Percentiles rank a stretch among this genome's conserved stretches.
These are phyloP conservation scores for Globisporangium apiculatum DNA, from an alignment of 352 stramenopile species.

Conservation along the genomic window DNA sequence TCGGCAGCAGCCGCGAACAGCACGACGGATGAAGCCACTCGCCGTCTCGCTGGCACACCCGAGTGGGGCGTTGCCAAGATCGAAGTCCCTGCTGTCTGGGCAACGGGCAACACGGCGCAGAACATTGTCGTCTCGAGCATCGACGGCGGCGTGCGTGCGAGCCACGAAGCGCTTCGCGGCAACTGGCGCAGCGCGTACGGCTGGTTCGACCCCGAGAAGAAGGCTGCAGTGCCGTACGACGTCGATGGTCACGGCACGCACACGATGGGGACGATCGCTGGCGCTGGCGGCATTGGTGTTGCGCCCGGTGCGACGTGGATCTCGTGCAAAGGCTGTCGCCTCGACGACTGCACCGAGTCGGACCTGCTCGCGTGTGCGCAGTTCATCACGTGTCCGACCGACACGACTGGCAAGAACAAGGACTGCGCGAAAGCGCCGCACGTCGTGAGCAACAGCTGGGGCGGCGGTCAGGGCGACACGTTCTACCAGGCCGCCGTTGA, in stretches of 20 bases:
- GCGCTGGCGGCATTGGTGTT: too few species aligned
- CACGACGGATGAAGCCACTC: neutral
- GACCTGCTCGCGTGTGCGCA: conserved; percentile 23
- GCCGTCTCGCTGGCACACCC: neutral
- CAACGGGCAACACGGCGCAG: conserved; percentile 15
- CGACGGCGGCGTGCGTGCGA: conserved; percentile 22
- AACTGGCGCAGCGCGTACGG: conserved; percentile 21
- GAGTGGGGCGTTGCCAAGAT: conserved; percentile 29
- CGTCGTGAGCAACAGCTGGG: conserved; percentile 30
- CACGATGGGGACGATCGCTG: conserved; percentile 14
- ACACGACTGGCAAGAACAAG: conserved; percentile 11
- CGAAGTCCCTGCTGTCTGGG: conserved; percentile 20
- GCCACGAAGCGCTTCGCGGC: conserved; percentile 17
- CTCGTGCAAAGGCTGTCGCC: too few species aligned
- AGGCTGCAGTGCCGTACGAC: conserved; percentile 14
- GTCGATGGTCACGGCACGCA: conserved; percentile 9
- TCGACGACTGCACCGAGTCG: conserved; percentile 1
- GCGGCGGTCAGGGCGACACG: conserved; percentile 10
- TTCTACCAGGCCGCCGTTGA: conserved; percentile 7
- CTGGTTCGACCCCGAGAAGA: conserved; percentile 24
- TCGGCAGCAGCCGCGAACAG: conserved; percentile 2
- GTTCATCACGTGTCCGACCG: conserved; percentile 32
- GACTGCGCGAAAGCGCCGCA: conserved; percentile 24
- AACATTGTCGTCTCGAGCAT: conserved; percentile 23
- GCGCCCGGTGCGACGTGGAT: too few species aligned